Percentiles rank a stretch among this genome's conserved stretches.
Conservation (phyloP, 2,329 filamentous ascomycete genomes). For the Pezicula radicicola region DNA sequence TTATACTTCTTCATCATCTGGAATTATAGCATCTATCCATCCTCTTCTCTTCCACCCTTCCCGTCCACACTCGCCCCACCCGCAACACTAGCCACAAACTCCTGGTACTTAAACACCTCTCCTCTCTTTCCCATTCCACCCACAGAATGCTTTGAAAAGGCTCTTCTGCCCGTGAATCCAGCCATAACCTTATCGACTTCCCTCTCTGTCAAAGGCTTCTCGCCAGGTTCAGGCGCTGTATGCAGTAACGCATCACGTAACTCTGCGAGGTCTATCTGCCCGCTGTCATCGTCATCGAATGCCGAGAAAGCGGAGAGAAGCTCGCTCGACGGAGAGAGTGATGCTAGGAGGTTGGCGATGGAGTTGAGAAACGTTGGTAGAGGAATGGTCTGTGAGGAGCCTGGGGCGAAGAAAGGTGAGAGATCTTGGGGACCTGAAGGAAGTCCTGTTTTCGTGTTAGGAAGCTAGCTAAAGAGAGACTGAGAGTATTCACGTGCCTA, state of each 20-base stretch:
- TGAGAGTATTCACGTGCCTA: constrained; percentile 51
- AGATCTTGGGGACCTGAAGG: constrained; percentile 69
- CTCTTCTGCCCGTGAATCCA: constrained; percentile 80
- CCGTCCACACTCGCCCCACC: constrained; percentile 23
- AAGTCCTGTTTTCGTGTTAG: constrained; percentile 51
- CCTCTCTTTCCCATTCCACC: constrained; percentile 59
- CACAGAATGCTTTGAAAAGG: constrained; percentile 63
- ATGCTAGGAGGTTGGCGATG: constrained; percentile 69
- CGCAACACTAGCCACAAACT: constrained; percentile 63
- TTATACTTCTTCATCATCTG: background rate
- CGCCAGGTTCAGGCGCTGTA: constrained; percentile 74
- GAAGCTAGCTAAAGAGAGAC: background rate
- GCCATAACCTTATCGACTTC: constrained; percentile 87
- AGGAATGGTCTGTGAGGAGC: constrained; percentile 68
- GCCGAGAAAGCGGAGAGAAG: constrained; percentile 88
- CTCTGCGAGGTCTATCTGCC: constrained; percentile 82
- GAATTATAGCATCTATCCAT: constrained; percentile 8
- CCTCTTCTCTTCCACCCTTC: constrained; percentile 14
- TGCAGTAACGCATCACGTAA: constrained; percentile 79
- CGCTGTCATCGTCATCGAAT: constrained; percentile 93
- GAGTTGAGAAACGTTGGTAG: constrained; percentile 84
- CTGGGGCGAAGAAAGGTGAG: constrained; percentile 78
- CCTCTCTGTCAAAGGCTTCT: constrained; percentile 57
- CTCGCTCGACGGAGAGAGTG: constrained; percentile 75
- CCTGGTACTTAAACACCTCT: constrained; percentile 90